Base-by-base conservation (phyloP, 352 stramenopile species). In the Pythium brachiatum region DNA sequence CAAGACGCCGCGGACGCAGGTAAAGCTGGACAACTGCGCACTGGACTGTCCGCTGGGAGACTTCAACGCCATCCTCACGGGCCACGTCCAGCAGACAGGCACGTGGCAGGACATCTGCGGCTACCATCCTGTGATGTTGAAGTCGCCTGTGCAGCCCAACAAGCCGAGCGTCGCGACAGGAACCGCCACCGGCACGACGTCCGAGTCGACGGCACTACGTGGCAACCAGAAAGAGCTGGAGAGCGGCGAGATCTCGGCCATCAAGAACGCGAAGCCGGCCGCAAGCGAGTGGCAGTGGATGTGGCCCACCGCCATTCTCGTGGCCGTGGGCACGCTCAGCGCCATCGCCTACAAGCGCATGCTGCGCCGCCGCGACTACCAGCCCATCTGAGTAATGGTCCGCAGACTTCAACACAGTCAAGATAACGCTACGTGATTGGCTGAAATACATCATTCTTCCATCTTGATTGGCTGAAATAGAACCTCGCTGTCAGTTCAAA, bases 51-150 rank as follows among this genome's bases (percentile, higher is more conserved):
- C 81, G 16, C 60, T 92, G 5, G 56, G 60, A 26, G 64, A 89
- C 3, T 85, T 92, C 36, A 75, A 73, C 27, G 55, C 69, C 23
- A 75, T 90, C 63, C 81, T 92, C 53, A 58, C 73, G 44, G 67
- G 64, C 31, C 74, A 89, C 61, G 78, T 90, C 34, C 56, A 75
- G 48, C 64, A 72, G 15, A 92, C 83, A 1, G 83, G 83, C 27
- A 68, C 76, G 29, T 92, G 81, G 81, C 69, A 90, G 48, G 77
- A 92, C 21, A 81, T 92, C 47, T 92, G 83, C 66, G 62, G 77
- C 54, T 89, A 83, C 66, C 79, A 88, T 50, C 81, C 81, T 0
- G 43, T 56, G 0, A 8, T 60, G 6, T 31, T 60, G 15, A 26
- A 44, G 11, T 8, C 44, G 53, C 44, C 57, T n/a, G 48, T 16